Evolutionary conservation across 148 eudicot species (phyloP).

Genomic region (Spergularia bocconei): DNA sequence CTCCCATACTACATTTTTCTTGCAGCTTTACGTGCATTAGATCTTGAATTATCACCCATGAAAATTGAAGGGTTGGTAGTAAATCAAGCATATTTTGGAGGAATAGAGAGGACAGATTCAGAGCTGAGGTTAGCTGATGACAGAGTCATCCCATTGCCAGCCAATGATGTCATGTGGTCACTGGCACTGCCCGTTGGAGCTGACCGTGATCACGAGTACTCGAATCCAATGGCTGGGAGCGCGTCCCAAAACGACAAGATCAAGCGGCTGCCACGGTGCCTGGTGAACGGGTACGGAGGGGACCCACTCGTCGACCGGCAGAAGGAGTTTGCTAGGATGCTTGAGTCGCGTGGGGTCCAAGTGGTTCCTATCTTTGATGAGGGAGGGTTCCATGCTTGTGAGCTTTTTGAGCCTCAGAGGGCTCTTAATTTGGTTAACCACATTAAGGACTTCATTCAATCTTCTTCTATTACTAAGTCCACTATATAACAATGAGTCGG

Average conservation of each 20-base stretch:
- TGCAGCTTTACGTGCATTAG: slow-evolving; percentile 49
- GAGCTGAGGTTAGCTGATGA: slow-evolving; percentile 40
- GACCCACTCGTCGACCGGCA: slow-evolving; percentile 78
- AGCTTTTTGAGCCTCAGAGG: slow-evolving; percentile 48
- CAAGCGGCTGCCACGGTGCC: slow-evolving; percentile 58
- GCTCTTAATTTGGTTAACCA: slow-evolving; percentile 45
- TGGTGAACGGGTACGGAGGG: slow-evolving; percentile 56
- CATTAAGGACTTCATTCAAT: slow-evolving; percentile 38
- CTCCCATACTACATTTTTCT: not conserved
- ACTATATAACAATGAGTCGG: not conserved
- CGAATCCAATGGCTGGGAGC: slow-evolving; percentile 38
- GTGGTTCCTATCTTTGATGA: slow-evolving; percentile 47
- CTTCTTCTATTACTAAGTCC: slow-evolving; percentile 12
- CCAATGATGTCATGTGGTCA: slow-evolving; percentile 58
- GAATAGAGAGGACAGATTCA: slow-evolving; percentile 45
- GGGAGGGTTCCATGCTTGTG: slow-evolving; percentile 65
- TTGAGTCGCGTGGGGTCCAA: slow-evolving; percentile 59
- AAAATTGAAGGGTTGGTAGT: slow-evolving; percentile 75
- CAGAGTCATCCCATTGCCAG: slow-evolving; percentile 40
- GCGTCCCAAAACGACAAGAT: slow-evolving; percentile 38
- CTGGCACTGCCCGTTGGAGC: slow-evolving; percentile 63
- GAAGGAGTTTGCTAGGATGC: slow-evolving; percentile 52
- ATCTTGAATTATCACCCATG: slow-evolving; percentile 52
- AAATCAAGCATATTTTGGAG: slow-evolving; percentile 79
- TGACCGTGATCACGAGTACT: slow-evolving; percentile 62